Evolutionary conservation across 306 rosid species (phyloP).

Genomic region (Phaseolus lunatus): DNA sequence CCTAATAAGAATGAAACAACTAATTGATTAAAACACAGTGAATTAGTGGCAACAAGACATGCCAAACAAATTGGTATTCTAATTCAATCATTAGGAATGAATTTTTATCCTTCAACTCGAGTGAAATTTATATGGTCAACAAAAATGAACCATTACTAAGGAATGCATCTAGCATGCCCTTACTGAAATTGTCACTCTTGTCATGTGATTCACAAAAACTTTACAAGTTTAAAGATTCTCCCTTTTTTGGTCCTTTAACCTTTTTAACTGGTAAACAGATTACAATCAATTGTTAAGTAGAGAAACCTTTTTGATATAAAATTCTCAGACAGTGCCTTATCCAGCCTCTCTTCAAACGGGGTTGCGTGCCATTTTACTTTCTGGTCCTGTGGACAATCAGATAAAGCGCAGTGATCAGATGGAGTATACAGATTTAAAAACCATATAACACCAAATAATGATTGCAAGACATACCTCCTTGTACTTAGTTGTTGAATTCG

Average conservation of each 20-base stretch:
- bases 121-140: slow-evolving; percentile 5
- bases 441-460: slow-evolving; percentile 1
- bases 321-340: slow-evolving; percentile 81
- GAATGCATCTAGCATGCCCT: slow-evolving; percentile 20
- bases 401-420: slow-evolving; percentile 34
- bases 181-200: slow-evolving; percentile 6
- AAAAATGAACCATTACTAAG: slow-evolving; percentile 8
- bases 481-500: slow-evolving; percentile 90
- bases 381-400: slow-evolving; percentile 72
- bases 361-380: slow-evolving; percentile 98
- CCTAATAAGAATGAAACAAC: neutral
- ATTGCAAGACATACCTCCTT: slow-evolving; percentile 68
- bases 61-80: slow-evolving; percentile 1
- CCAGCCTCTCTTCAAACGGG: slow-evolving; percentile 87
- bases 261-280: neutral
- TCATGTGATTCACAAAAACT: neutral
- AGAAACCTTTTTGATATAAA: slow-evolving; percentile 63
- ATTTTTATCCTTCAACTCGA: slow-evolving; percentile 4
- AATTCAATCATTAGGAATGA: slow-evolving; percentile 8
- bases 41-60: neutral
- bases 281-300: neutral
- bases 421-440: slow-evolving; percentile 17
- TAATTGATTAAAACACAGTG: slow-evolving; percentile 2
- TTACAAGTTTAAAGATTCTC: neutral
- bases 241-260: neutral